Evolutionary conservation across 2,329 filamentous ascomycete species (phyloP).

Genomic region (Trichoderma brevicompactum): DNA sequence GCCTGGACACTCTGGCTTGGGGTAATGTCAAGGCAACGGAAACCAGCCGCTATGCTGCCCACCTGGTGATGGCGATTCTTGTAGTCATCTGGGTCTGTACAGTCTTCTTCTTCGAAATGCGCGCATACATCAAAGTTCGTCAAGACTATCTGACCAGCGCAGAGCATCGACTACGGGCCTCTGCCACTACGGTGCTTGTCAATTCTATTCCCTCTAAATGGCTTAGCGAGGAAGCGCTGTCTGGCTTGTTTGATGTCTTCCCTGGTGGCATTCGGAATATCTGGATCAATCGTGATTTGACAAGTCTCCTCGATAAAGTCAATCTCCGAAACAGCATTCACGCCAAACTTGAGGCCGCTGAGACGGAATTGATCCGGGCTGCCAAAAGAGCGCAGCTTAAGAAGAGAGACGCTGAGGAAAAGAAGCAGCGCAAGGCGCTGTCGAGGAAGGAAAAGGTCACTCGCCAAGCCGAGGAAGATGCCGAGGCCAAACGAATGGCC

Average conservation of each 20-base stretch:
- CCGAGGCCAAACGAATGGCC: constrained; percentile 56
- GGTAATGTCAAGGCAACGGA: constrained; percentile 75
- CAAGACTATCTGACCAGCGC: constrained; percentile 95
- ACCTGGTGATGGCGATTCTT: constrained; percentile 76
- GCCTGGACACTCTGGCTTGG: constrained; percentile 84
- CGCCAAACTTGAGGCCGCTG: constrained; percentile 72
- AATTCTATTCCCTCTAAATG: constrained; percentile 89
- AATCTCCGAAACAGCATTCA: constrained; percentile 74
- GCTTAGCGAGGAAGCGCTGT: constrained; percentile 80
- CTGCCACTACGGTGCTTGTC: constrained; percentile 92
- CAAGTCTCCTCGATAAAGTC: constrained; percentile 82
- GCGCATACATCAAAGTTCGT: constrained; percentile 87
- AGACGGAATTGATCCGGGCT: constrained; percentile 80
- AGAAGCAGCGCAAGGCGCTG: constrained; percentile 60
- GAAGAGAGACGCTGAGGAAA: constrained; percentile 65
- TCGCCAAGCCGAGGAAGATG: constrained; percentile 54
- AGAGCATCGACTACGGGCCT: constrained; percentile 89
- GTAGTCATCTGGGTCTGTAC: constrained; percentile 84
- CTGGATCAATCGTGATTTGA: constrained; percentile 92
- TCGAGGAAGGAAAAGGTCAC: constrained; percentile 56
- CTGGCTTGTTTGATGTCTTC: constrained; percentile 90
- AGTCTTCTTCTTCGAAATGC: constrained; percentile 83
- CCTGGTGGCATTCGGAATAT: constrained; percentile 94
- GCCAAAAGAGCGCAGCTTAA: constrained; percentile 83
- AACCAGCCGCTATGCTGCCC: constrained; percentile 77